Conservation (phyloP, 139 green algal species). For the Volvox africanus region DNA sequence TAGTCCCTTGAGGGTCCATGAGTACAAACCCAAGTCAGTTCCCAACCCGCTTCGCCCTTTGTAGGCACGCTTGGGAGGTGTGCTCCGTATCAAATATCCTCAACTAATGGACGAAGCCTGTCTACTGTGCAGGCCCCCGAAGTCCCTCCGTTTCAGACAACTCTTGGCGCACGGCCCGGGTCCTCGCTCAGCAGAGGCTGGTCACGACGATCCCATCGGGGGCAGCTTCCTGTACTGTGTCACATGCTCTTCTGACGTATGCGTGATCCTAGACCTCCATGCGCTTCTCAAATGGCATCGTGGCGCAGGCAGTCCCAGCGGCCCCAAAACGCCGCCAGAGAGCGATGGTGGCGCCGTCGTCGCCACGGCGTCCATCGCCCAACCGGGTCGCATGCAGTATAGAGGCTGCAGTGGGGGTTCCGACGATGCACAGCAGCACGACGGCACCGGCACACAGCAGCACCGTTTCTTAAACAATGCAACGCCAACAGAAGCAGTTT, state of each 20-base stretch:
- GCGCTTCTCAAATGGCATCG: conserved; percentile 22
- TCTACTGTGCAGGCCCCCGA: neutral
- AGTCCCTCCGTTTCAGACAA: neutral
- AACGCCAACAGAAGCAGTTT: too few species aligned
- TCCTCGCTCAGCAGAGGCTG: neutral
- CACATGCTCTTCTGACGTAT: neutral
- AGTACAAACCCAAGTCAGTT: too few species aligned
- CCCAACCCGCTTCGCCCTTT: too few species aligned
- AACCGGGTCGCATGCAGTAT: too few species aligned
- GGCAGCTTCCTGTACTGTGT: neutral
- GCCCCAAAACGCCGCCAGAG: neutral
- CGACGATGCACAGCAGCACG: neutral
- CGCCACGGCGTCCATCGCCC: too few species aligned
- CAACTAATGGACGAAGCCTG: neutral
- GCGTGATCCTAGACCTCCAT: neutral
- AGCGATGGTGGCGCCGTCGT: neutral
- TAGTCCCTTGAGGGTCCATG: too few species aligned
- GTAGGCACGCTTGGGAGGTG: neutral
- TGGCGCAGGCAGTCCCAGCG: neutral
- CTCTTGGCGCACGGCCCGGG: neutral
- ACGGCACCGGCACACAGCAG: neutral
- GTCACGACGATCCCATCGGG: neutral
- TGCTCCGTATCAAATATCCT: neutral
- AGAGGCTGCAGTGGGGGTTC: neutral
- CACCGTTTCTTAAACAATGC: neutral